phyloP scores from a whole-genome alignment of 495 filamentous ascomycete genomes.

The Hypoxylon rickii region DNA sequence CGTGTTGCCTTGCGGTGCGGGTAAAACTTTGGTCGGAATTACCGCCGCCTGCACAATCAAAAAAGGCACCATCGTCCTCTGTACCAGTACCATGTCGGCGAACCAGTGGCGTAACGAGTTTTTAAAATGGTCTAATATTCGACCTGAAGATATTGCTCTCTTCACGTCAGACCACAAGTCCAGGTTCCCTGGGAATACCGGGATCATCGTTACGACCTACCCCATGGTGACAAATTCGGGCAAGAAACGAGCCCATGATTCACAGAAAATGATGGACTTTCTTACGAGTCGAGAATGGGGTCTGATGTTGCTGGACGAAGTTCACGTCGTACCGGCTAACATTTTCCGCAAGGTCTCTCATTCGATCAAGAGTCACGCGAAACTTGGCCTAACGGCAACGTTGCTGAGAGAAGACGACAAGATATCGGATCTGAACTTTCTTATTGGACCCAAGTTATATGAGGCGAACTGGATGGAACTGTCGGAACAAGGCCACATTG shows the following conservation, averaged over 20 bases:
- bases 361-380: constrained; percentile 89
- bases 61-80: constrained; percentile 92
- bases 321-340: constrained; percentile 94
- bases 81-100: constrained; percentile 96
- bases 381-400: constrained; percentile 95
- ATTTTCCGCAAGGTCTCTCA: constrained; percentile 95
- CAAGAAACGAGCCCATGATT: constrained; percentile 83
- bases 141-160: constrained; percentile 86
- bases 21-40: constrained; percentile 96
- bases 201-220: constrained; percentile 96
- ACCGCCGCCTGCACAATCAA: constrained; percentile 97
- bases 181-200: constrained; percentile 84
- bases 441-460: constrained; percentile 97
- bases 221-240: constrained; percentile 91
- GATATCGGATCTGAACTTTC: constrained; percentile 94
- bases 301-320: constrained; percentile 95
- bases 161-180: constrained; percentile 96
- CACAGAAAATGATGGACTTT: constrained; percentile 98
- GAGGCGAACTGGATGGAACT: constrained; percentile 99
- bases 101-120: constrained; percentile 97
- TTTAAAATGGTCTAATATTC: constrained; percentile 97
- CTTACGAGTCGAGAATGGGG: constrained; percentile 93
- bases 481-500: constrained; percentile 94
- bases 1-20: constrained; percentile 93
- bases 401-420: constrained; percentile 97